Evolutionary conservation across 169 alveolate genomes (phyloP), one percentile per base, ranked within the genome.

Genomic region (Pseudocohnilembus persalinus): DNA sequence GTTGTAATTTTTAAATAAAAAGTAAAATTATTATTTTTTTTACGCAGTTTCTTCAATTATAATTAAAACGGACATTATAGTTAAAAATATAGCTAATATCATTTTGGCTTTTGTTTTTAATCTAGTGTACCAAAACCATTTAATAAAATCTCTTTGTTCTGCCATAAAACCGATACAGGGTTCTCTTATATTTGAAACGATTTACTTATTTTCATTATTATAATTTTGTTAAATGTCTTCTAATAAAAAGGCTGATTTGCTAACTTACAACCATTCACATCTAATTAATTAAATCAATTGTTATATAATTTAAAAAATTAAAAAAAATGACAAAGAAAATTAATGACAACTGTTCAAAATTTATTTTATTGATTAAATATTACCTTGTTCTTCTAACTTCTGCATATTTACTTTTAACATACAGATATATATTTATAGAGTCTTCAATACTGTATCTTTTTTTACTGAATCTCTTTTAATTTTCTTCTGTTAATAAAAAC

Each of bases 181-280:
- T 63, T 86, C 63, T 35, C 82, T 79, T 28, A 80, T 28, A 24
- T 77, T 73, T 16, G 80, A 86, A 68, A 73, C 34, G 0, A 86
- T 74, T 27, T 49, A 75, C 68, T 81, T 80, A 34, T 75, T 74
- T 64, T 73, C 63, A 64, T 79, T 74, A 49, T 79, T 63, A 27
- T 80, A 0, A 75, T 83, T 74, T 29, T 32, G 74, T 0, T 80
- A 31, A 0, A 86, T 65, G 63, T 86, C 90, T 30, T 86, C 78
- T 63, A 80, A 35, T 64, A 76, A 83, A 63, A 75, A 86, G 20
- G 90, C 86, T 6, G 35, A 30, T 77, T 75, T 86, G 26, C 77
- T 35, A 30, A 74, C 74, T 11, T 33, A 26, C 33, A 80, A 80
- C 90, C 90, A 86, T 28, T 74, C 64, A 29, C 77, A 34, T 11